Conservation (phyloP, 2,329 filamentous ascomycete species). For the Aspergillus cejpii region DNA sequence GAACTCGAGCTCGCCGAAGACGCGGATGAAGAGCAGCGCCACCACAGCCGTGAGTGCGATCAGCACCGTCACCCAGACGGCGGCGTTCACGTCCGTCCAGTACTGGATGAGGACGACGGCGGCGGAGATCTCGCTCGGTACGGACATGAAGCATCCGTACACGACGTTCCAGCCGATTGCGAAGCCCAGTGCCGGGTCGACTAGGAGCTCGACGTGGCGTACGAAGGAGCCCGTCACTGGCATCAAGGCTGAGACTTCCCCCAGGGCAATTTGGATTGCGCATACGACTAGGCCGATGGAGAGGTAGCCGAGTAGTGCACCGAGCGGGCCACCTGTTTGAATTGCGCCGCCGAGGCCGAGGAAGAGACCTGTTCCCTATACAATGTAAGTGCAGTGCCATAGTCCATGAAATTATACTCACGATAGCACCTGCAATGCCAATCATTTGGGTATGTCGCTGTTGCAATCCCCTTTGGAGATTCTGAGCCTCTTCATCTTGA, state of each 20-base stretch:
- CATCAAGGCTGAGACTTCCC: constrained; percentile 47
- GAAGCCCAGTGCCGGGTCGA: constrained; percentile 47
- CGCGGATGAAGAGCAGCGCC: constrained; percentile 48
- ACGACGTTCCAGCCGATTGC: constrained; percentile 46
- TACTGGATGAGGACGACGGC: constrained; percentile 57
- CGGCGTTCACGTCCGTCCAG: constrained; percentile 44
- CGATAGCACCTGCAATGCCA: too few species aligned
- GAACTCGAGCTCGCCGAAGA: constrained; percentile 49
- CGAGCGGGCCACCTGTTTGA: constrained; percentile 45
- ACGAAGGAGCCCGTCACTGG: constrained; percentile 49
- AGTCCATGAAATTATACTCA: too few species aligned
- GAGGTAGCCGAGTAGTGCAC: constrained; percentile 46
- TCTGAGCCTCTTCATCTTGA: too few species aligned
- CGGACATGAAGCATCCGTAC: constrained; percentile 49
- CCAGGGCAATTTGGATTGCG: constrained; percentile 47
- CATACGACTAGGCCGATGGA: constrained; percentile 47
- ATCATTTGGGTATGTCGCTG: too few species aligned
- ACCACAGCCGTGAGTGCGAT: constrained; percentile 53
- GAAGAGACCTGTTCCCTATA: constrained; percentile 49
- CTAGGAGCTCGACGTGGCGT: constrained; percentile 46
- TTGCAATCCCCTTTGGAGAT: too few species aligned
- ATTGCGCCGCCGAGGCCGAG: constrained; percentile 48
- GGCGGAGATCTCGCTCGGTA: constrained; percentile 57
- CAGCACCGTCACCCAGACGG: constrained; percentile 47
- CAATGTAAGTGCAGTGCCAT: too few species aligned